Base-by-base conservation (phyloP, 371 early-diverging fungal genomes). In the Syncephalastrum monosporum region DNA sequence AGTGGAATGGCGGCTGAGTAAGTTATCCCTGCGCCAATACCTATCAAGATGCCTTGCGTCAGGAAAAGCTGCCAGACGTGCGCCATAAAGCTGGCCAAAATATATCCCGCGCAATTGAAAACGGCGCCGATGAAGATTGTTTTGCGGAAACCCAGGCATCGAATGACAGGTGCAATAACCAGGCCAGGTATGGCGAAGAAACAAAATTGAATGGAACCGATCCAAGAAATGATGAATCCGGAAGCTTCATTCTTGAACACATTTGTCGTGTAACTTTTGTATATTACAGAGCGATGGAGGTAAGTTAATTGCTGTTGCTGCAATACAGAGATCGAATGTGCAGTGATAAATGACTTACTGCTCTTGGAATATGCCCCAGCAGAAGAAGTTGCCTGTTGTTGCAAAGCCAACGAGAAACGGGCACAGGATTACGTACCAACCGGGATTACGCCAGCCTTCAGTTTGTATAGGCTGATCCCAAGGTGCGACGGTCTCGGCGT, bases 141-240 rank as follows among this genome's bases (percentile, higher is more conserved):
- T 8, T 68, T 47, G 12, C 83, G 74, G 29, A 74, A 71, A 14
- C 83, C 85, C 57, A 83, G 50, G 19, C 64, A 61, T 15, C 70
- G 74, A 42, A 79, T 77, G 59, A 84, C 55, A n/a, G 82, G 82
- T 2, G 83, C 83, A 1, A 83, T 61, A 19, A 84, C 69, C 0
- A 59, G 42, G 7, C 64, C 64, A n/a, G 47, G 21, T 2, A 33
- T 33, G 8, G 8, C 38, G 8, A 33, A 21, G 10, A 10, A 5
- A 33, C 38, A 33, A 12, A 33, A 33, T 2, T 33, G 38, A 12
- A 33, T 33, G 38, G 38, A 33, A 5, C 5, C 38, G 38, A 33
- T 10, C 38, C 38, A 33, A 5, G 38, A 33, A 10, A 33, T 33
- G 12, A 10, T 33, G 12, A 33, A 33, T 33, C 8, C 38, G 38